Evolutionary conservation across 2,329 filamentous ascomycete species (phyloP).

Genomic region (Fusarium stilboides): DNA sequence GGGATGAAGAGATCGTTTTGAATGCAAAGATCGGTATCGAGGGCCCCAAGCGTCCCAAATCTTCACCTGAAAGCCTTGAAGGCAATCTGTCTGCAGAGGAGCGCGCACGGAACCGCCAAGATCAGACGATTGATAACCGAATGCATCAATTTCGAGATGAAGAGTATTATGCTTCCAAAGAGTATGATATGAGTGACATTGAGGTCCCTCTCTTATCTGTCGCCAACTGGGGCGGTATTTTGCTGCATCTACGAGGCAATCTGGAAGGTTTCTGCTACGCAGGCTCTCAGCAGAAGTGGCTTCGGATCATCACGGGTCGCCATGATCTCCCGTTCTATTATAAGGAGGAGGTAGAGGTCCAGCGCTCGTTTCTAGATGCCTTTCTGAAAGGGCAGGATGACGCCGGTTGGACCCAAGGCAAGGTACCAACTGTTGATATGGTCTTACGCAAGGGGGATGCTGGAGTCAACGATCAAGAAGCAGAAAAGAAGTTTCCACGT

Average conservation of each 20-base stretch:
- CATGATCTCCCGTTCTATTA: constrained; percentile 84
- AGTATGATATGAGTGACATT: constrained; percentile 76
- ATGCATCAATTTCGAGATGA: constrained; percentile 73
- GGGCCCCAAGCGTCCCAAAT: too few relatives aligned
- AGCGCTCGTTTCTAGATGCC: constrained; percentile 77
- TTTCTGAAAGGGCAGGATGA: constrained; percentile 78
- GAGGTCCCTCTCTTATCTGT: constrained; percentile 77
- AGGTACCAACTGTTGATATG: constrained; percentile 72
- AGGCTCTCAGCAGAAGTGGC: constrained; percentile 76
- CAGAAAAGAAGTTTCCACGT: constrained; percentile 69
- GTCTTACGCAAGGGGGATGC: constrained; percentile 76
- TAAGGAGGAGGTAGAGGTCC: constrained; percentile 76
- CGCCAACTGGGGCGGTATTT: constrained; percentile 80
- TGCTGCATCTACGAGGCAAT: constrained; percentile 78
- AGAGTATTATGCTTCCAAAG: constrained; percentile 74
- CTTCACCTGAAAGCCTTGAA: constrained; percentile 57
- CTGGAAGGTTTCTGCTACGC: constrained; percentile 75
- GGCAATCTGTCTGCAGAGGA: constrained; percentile 70
- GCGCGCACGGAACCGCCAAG: constrained; percentile 63
- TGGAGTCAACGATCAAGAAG: constrained; percentile 75
- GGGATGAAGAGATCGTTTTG: too few relatives aligned
- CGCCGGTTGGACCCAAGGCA: constrained; percentile 71
- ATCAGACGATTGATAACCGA: constrained; percentile 64
- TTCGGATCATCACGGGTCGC: constrained; percentile 78
- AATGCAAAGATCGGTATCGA: too few relatives aligned